Evolutionary conservation across 148 eudicot species (phyloP).

Genomic region (Mesembryanthemum crystallinum): DNA sequence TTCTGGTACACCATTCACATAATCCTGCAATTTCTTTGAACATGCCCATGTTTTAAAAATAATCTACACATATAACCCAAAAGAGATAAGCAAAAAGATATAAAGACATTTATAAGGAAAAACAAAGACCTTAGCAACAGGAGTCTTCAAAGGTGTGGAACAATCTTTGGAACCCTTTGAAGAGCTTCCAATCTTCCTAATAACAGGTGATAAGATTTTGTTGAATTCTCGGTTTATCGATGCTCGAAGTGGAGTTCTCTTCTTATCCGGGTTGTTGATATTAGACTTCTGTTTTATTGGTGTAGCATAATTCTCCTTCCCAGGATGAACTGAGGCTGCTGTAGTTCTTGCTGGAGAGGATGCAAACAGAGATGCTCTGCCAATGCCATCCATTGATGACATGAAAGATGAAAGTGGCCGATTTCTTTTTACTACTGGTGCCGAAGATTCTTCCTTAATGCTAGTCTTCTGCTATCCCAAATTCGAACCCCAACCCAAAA

Average conservation of each 20-base stretch:
- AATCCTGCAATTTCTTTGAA: slow-evolving; percentile 19
- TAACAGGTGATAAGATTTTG: slow-evolving; percentile 33
- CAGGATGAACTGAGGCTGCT: slow-evolving; percentile 32
- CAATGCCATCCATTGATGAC: slow-evolving; percentile 35
- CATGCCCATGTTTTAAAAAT: not conserved
- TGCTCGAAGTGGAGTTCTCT: slow-evolving; percentile 47
- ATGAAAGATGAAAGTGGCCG: slow-evolving; percentile 47
- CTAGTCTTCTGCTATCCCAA: slow-evolving; percentile 26
- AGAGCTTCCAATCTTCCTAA: slow-evolving; percentile 45
- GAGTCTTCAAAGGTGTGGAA: slow-evolving; percentile 55
- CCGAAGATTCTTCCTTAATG: slow-evolving; percentile 27
- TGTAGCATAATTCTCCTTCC: slow-evolving; percentile 54
- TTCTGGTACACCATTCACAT: slow-evolving; percentile 11
- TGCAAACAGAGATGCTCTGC: slow-evolving; percentile 35
- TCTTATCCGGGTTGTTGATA: slow-evolving; percentile 33
- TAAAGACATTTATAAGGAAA: not conserved
- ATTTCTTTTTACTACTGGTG: slow-evolving; percentile 43
- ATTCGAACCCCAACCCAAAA: slow-evolving; percentile 9
- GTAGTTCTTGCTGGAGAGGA: slow-evolving; percentile 44
- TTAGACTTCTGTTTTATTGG: slow-evolving; percentile 39
- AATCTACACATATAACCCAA: not conserved
- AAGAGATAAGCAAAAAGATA: not conserved
- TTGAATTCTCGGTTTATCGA: slow-evolving; percentile 48
- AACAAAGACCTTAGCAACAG: slow-evolving; percentile 30
- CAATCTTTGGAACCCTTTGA: slow-evolving; percentile 38